Percentiles rank a stretch among this genome's conserved stretches.
phyloP scores from a whole-genome alignment of 73 alveolate genomes.

The Halteria grandinella region DNA sequence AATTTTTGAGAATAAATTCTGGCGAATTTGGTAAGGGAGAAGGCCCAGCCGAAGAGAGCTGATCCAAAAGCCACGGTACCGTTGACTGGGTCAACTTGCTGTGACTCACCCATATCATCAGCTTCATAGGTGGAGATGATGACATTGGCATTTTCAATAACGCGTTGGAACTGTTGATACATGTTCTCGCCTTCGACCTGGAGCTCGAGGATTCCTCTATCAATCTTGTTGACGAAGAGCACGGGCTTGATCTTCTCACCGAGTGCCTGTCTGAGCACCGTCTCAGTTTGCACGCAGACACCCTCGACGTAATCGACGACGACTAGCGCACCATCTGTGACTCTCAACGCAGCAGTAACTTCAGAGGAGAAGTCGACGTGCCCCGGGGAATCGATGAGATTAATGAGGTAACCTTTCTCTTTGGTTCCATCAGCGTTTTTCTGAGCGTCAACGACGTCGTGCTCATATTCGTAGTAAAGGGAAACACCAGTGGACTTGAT shows the following conservation, averaged over 20 bases:
- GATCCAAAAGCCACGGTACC: conserved; percentile 99
- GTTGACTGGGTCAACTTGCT: conserved; percentile 86
- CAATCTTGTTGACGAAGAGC: conserved; percentile 96
- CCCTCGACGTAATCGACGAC: conserved; percentile 99
- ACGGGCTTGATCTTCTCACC: conserved; percentile 98
- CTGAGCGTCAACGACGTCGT: too few relatives aligned
- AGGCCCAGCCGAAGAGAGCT: conserved; percentile 99
- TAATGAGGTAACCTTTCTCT: conserved; percentile 82
- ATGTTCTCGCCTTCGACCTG: conserved; percentile 92
- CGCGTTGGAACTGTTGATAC: conserved; percentile 88
- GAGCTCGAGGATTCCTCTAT: conserved; percentile 94
- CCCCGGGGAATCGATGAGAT: conserved; percentile 98
- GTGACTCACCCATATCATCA: conserved; percentile 68
- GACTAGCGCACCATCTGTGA: conserved; percentile 99
- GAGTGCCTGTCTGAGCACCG: conserved; percentile 97
- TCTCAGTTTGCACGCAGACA: conserved; percentile 98
- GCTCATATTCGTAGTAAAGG: conserved; percentile 93
- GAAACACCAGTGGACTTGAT: conserved; percentile 99
- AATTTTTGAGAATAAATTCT: conserved; percentile 92
- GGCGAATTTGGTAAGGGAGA: conserved; percentile 98
- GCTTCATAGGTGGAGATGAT: conserved; percentile 67
- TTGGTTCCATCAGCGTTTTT: conserved; percentile 17
- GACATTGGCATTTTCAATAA: conserved; percentile 97
- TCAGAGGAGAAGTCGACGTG: conserved; percentile 99
- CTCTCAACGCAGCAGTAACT: conserved; percentile 98